Evolutionary conservation across 2,329 filamentous ascomycete genomes (phyloP), one percentile per base, ranked within the genome.

Genomic region (Tolypocladium pustulatum): DNA sequence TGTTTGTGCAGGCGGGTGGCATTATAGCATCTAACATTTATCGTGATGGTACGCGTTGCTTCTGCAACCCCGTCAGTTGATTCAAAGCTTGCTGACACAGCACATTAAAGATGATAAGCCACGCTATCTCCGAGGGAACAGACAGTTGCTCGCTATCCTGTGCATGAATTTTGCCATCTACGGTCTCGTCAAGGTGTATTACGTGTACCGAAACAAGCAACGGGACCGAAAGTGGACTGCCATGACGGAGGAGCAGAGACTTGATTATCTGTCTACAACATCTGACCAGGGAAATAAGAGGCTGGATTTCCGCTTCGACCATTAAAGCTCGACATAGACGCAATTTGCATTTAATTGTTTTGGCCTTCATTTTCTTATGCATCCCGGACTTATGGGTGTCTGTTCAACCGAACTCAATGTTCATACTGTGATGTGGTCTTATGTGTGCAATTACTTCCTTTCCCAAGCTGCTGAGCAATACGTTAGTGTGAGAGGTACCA

Each of bases 211-310:
- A 4, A 81, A 81, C 64, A 73, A 70, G 64, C 63, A 72, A 34
- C 70, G 77, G 5, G 75, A 78, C 9, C 61, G 65, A 25, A 70
- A 66, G 55, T 81, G 78, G 78, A 70, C 73, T 56, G 68, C 71
- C 0, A 63, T 80, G 68, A 74, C 72, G 0, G 68, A 72, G 38
- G 72, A 78, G 64, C 73, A 83, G 67, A 74, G 76, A 66, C 71
- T 75, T 34, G 66, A 76, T 1, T 84, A 83, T 60, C 60, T 79
- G 3, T 64, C 74, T 38, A 79, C 75, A 34, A 81, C 78, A 0
- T 76, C 69, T 4, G 80, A 83, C 59, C 72, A 82, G 65, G 81
- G 81, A 0, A 76, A 76, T 59, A 79, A 82, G 69, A 76, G 82
- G 65, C 66, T 82, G 57, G 80, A 83, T 62, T 83, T 83, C 64